These are phyloP conservation scores for Penicillium rolfsii DNA, from an alignment of 2,329 filamentous ascomycete species.

Conservation along the genomic window DNA sequence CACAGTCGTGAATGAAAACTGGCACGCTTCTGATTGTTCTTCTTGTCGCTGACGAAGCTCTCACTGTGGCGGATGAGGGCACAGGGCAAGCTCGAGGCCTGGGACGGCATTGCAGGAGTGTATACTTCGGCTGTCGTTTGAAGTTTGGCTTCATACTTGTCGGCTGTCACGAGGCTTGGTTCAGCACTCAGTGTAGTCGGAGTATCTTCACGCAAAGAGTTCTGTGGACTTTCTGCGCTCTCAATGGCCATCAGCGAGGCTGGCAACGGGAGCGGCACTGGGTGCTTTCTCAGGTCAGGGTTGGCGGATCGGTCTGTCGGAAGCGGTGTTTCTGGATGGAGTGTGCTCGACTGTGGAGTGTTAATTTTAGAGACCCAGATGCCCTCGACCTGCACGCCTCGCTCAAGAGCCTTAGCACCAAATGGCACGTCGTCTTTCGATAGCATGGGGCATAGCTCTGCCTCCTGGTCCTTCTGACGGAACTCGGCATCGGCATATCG, in stretches of 20 bases:
- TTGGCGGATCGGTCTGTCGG: conserved; percentile 21
- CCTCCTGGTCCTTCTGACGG: conserved; percentile 60
- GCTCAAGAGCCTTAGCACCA: conserved; percentile 81
- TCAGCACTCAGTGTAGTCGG: conserved; percentile 9
- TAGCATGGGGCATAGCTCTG: conserved; percentile 60
- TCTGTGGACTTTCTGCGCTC: background rate
- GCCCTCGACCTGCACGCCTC: conserved; percentile 79
- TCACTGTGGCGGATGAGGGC: conserved; percentile 16
- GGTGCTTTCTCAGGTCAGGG: conserved; percentile 2
- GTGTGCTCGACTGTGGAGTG: conserved; percentile 35
- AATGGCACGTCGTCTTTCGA: conserved; percentile 72
- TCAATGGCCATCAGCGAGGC: conserved; percentile 7
- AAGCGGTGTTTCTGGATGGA: conserved; percentile 28
- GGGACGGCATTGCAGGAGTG: conserved; percentile 10
- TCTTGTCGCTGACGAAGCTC: background rate
- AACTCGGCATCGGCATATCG: conserved; percentile 68
- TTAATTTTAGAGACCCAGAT: conserved; percentile 70
- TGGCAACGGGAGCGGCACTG: background rate
- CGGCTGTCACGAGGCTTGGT: conserved; percentile 10
- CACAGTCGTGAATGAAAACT: conserved; percentile 23
- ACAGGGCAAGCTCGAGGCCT: conserved; percentile 3
- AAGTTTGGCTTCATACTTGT: conserved; percentile 13
- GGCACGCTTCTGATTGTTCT: conserved; percentile 14
- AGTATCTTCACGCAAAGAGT: conserved; percentile 6
- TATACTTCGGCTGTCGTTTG: conserved; percentile 10